Evolutionary conservation across 2,329 filamentous ascomycete species (phyloP).

Genomic region (Chlorencoelia australis): DNA sequence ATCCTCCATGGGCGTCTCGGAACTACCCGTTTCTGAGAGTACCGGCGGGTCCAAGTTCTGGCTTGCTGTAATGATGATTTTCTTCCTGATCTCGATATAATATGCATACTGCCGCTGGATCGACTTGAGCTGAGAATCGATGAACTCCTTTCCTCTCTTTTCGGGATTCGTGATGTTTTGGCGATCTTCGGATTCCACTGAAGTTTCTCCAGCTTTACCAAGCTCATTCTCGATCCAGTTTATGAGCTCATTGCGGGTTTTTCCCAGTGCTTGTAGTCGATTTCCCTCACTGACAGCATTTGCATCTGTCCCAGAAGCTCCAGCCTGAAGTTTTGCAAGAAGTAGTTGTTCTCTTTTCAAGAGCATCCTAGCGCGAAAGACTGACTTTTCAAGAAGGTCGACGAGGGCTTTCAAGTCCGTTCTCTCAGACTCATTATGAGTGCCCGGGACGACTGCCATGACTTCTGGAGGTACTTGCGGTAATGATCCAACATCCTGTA

Average conservation of each 20-base stretch:
- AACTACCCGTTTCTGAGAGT: neutral
- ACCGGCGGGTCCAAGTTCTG: constrained; percentile 5
- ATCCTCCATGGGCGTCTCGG: neutral
- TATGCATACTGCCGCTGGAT: constrained; percentile 44
- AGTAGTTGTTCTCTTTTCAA: constrained; percentile 46
- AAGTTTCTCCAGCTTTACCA: constrained; percentile 34
- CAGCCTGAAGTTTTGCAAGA: constrained; percentile 34
- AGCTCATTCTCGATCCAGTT: constrained; percentile 56
- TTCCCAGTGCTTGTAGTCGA: constrained; percentile 40
- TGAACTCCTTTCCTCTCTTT: constrained; percentile 14
- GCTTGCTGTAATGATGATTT: constrained; percentile 31
- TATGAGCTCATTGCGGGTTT: constrained; percentile 50
- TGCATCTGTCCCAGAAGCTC: neutral
- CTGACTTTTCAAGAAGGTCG: constrained; percentile 45
- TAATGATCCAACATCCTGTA: constrained; percentile 17
- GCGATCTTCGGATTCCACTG: constrained; percentile 26
- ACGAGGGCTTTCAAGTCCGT: constrained; percentile 38
- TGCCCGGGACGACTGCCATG: constrained; percentile 8
- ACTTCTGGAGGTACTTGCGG: constrained; percentile 23
- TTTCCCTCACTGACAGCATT: constrained; percentile 1
- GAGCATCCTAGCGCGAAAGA: constrained; percentile 47
- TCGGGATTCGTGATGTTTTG: constrained; percentile 5
- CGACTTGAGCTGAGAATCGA: constrained; percentile 12
- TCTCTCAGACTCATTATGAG: constrained; percentile 23
- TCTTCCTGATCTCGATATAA: constrained; percentile 41